These are phyloP conservation scores for Coemansia sp. DNA, from an alignment of 192 early-diverging fungal species.

Conservation along the genomic window DNA sequence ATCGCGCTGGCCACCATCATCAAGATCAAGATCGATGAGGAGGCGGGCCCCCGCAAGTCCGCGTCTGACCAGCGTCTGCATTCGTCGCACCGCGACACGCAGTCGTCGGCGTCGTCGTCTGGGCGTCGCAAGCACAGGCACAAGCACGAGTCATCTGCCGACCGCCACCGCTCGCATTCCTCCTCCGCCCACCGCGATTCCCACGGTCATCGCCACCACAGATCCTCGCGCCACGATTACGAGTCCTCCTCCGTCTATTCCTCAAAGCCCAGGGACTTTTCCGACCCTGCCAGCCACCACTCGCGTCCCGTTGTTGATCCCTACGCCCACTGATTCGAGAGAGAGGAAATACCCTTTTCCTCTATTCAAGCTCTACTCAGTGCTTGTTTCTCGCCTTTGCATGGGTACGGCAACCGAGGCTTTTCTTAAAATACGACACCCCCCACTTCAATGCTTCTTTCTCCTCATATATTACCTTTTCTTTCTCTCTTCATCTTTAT, in stretches of 20 bases:
- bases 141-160: no score
- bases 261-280: no score
- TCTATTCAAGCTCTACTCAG: no score
- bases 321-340: neutral
- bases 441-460: no score
- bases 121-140: no score
- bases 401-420: no score
- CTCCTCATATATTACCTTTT: no score
- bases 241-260: neutral
- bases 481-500: no score
- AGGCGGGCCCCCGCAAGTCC: conserved; percentile 6
- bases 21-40: conserved; percentile 52
- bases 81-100: neutral
- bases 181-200: neutral
- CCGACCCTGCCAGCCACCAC: neutral
- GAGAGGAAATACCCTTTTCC: no score
- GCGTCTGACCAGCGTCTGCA: neutral
- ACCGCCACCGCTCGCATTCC: neutral
- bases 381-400: no score
- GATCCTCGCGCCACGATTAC: neutral
- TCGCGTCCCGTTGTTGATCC: neutral
- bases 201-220: neutral
- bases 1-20: conserved; percentile 50
- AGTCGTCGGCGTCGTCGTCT: neutral
- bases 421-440: no score